Conservation (phyloP, 2,329 filamentous ascomycete species). For the Trichoderma pleuroti region DNA sequence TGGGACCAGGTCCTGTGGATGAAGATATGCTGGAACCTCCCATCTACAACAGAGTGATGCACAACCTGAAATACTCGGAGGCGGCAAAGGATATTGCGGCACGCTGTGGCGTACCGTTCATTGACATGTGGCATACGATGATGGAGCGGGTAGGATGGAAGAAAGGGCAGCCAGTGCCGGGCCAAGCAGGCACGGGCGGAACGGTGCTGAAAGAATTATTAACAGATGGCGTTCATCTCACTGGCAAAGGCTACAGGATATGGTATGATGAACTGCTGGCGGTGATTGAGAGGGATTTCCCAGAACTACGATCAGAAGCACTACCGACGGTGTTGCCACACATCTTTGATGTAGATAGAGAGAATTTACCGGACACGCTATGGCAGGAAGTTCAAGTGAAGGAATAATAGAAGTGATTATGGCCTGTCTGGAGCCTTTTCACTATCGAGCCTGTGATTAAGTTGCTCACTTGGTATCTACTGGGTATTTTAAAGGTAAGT, state of each 20-base stretch:
- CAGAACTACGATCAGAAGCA: not conserved
- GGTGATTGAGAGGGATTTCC: not conserved
- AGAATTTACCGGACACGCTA: not conserved
- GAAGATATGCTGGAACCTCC: conserved; percentile 3
- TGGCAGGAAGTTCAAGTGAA: not conserved
- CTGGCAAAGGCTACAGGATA: not conserved
- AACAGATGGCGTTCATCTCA: conserved; percentile 2
- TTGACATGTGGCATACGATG: conserved; percentile 4
- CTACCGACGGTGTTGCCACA: conserved; percentile 6
- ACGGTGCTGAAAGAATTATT: not conserved
- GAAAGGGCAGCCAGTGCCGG: not conserved
- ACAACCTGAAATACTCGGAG: not conserved
- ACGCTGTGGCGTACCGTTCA: not conserved
- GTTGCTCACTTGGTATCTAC: no score
- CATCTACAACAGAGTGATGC: not conserved
- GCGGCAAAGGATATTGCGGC: not conserved
- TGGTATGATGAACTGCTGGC: conserved; percentile 8
- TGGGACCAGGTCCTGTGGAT: conserved; percentile 2
- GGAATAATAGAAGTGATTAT: not conserved
- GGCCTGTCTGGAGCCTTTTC: not conserved
- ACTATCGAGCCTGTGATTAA: not conserved
- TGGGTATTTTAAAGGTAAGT: not conserved
- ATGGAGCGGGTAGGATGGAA: not conserved
- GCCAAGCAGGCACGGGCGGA: not conserved
- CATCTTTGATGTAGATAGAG: conserved; percentile 1